Evolutionary conservation across 148 eudicot genomes (phyloP), one percentile per base, ranked within the genome.

Genomic region (Cornus florida): DNA sequence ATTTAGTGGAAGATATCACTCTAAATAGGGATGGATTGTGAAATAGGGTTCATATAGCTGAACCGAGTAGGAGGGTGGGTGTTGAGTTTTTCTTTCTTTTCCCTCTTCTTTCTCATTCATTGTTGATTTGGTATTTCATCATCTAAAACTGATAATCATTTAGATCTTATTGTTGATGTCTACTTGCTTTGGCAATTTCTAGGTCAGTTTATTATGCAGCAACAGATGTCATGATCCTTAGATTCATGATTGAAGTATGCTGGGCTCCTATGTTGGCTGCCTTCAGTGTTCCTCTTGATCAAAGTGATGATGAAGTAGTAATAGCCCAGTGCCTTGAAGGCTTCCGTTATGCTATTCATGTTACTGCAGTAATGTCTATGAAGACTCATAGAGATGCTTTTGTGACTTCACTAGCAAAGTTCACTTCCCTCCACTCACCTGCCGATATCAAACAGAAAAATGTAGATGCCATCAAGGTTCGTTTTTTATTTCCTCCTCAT

Each of bases 221-320:
- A 67, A 94, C 98, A 77, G 97, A 97, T 89, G 94, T 88, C 66
- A 92, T 91, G 84, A 97, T 97, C 77, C 92, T 97, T 66, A 88
- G 98, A 76, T 97, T 97, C 92, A 97, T 97, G 99, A 85, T 97
- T 62, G 99, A 97, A 86, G 97, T 86, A 48, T 97, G 96, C 82
- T 97, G 99, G 99, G 99, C 99, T 79, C 99, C 99, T 71, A 94
- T 97, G 99, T 87, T 97, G 90, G 99, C 99, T 68, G 99, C 99
- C 77, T 97, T 97, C 85, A 97, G 98, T 81, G 99, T 97, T 84
- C 96, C 99, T 74, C 95, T 97, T 78, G 99, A 97, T 78, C 99
- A 89, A 90, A 94, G 92, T 88, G 99, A 97, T 14, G 99, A 97
- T 80, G 94, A 91, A 71, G 77, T 82, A 71, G 86, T 91, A 59